Base-by-base conservation (phyloP, 1,284 basidiomycete genomes). In the Chalciporus piperatoides region DNA sequence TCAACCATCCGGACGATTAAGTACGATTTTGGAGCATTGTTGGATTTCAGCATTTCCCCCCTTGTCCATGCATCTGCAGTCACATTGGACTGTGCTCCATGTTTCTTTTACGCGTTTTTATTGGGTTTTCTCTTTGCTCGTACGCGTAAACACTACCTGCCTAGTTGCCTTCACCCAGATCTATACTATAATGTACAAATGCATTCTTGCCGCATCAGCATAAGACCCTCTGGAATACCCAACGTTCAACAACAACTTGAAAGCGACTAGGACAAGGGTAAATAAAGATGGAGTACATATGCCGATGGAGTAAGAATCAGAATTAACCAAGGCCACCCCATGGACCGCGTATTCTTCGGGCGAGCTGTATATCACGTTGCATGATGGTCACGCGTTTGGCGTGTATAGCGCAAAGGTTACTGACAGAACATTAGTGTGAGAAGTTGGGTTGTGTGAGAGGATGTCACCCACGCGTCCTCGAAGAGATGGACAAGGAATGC, bases 321-420 rank as follows among this genome's bases (percentile, higher is more conserved):
- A 53, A 62, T 55, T 46, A 73, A 43, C 72, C 73, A 47, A 81
- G 68, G 37, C 78, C 77, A 47, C 80, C 81, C 84, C 86, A 90
- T 39, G 82, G 81, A 2, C 96, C 96, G 51, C 96, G 83, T 74
- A 99, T 92, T 57, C 96, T 82, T 49, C 96, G 80, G 23, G 96
- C 96, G 39, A 99, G 85, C 59, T 97, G 93, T 57, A 99, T 96
- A 66, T 99, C 97, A 57, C 90, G 82, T 56, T 93, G 91, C 95
- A 97, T 97, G 62, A 99, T 89, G 6, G 97, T 99, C 11, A 99
- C 97, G 62, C 96, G 88, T 71, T 97, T 97, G 24, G 97, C 96
- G 67, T 99, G 97, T 56, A 99, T 91, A 4, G 97, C 95, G 65
- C 94, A 97, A 40, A 97, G 72, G 69, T 97, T 97, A 41, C 89